Evolutionary conservation across 176 grass and related monocot genomes (phyloP).

Genomic region (Zoysia pacifica): DNA sequence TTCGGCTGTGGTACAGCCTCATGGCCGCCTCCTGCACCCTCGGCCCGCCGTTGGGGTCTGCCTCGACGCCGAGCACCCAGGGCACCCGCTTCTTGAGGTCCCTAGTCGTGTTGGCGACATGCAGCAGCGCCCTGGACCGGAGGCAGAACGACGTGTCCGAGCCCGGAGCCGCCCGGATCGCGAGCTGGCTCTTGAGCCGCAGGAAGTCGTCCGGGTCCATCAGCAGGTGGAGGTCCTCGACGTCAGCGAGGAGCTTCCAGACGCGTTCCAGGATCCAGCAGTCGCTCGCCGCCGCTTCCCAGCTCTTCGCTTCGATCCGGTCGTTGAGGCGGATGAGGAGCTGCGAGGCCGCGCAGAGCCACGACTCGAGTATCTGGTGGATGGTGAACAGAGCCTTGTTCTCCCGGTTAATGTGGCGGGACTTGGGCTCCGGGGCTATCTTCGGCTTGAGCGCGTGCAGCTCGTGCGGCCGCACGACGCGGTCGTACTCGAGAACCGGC

Average conservation of each 20-base stretch:
- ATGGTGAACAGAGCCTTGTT: conserved; percentile 62
- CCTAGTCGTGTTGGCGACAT: conserved; percentile 50
- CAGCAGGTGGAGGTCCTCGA: conserved; percentile 89
- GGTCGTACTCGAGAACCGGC: conserved; percentile 85
- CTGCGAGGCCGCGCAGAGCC: conserved; percentile 63
- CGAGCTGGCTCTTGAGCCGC: conserved; percentile 86
- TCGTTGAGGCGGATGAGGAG: conserved; percentile 54
- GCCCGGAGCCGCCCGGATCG: conserved; percentile 47
- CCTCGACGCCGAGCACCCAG: conserved; percentile 76
- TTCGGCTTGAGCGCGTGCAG: conserved; percentile 72
- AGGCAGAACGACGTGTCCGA: conserved; percentile 76
- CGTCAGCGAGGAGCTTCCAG: conserved; percentile 83
- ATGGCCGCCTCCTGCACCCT: conserved; percentile 88
- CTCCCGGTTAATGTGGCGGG: conserved; percentile 56
- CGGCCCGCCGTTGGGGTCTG: conserved; percentile 81
- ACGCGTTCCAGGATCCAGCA: conserved; percentile 83
- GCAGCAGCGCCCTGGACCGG: conserved; percentile 63
- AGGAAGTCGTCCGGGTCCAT: conserved; percentile 97
- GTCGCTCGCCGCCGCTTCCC: conserved; percentile 68
- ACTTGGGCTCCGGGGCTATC: conserved; percentile 43
- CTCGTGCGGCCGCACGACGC: conserved; percentile 69
- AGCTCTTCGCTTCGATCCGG: conserved; percentile 60
- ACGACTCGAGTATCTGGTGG: conserved; percentile 89
- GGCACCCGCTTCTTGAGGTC: conserved; percentile 77
- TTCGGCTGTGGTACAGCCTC: conserved; percentile 74